Evolutionary conservation across 176 grass and related monocot species (phyloP).

Genomic region (bread wheat (Triticum aestivum)): DNA sequence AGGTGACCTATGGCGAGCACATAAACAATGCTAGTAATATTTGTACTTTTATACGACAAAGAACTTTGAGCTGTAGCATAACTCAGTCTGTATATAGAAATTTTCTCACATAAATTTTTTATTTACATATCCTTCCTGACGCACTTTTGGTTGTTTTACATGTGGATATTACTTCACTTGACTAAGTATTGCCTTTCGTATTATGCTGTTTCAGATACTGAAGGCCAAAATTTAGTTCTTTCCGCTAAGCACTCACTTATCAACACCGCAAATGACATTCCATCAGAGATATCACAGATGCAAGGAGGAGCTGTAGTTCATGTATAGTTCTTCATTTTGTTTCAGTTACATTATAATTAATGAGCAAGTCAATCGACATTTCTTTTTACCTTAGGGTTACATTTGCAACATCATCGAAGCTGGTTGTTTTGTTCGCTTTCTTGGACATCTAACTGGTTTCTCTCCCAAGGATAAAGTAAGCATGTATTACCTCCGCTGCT

Average conservation of each 20-base stretch:
- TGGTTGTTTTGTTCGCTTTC: slow-evolving; percentile 96
- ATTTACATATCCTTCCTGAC: slow-evolving; percentile 3
- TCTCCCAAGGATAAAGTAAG: slow-evolving; percentile 90
- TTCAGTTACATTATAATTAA: slow-evolving; percentile 1
- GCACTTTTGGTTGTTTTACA: background rate
- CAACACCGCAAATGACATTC: slow-evolving; percentile 56
- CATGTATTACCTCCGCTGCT: slow-evolving; percentile 8
- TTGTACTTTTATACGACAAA: background rate
- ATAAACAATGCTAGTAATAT: background rate
- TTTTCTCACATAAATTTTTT: background rate
- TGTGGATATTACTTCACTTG: background rate
- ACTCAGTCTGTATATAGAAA: slow-evolving; percentile 11
- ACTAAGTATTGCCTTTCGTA: slow-evolving; percentile 23
- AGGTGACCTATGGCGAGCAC: too few species aligned
- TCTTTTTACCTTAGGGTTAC: slow-evolving; percentile 68
- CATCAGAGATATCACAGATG: slow-evolving; percentile 69
- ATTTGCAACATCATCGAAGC: slow-evolving; percentile 92
- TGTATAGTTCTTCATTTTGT: slow-evolving; percentile 49
- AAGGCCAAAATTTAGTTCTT: slow-evolving; percentile 83
- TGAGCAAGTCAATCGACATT: slow-evolving; percentile 19
- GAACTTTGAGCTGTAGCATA: background rate
- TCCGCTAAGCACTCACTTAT: slow-evolving; percentile 92
- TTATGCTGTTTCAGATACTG: slow-evolving; percentile 59
- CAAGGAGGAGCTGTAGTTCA: slow-evolving; percentile 53
- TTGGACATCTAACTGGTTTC: slow-evolving; percentile 92